Conservation (phyloP, 768 basidiomycete genomes). For the Lactarius hengduanensis region DNA sequence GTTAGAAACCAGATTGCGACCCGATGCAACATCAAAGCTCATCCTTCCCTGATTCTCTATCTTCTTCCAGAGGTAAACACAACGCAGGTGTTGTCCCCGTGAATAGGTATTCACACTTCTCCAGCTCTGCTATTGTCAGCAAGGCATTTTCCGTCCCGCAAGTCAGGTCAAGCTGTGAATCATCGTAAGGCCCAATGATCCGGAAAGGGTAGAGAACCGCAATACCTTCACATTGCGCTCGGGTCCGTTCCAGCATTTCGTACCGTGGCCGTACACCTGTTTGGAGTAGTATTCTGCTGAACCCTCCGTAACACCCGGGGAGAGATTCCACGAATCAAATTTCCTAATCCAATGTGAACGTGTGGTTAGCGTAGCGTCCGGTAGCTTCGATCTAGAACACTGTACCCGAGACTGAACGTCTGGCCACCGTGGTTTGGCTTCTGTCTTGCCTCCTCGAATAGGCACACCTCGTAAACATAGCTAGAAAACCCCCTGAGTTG, state of each 20-base stretch:
- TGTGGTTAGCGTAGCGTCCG: neutral
- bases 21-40: conserved; percentile 33
- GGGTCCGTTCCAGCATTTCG: conserved; percentile 97
- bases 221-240: conserved; percentile 77
- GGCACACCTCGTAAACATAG: conserved; percentile 92
- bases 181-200: conserved; percentile 14
- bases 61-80: conserved; percentile 56
- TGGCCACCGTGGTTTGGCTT: conserved; percentile 80
- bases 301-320: conserved; percentile 54
- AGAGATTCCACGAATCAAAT: conserved; percentile 80
- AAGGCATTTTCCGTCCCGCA: conserved; percentile 88
- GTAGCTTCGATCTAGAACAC: conserved; percentile 12
- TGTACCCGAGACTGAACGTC: conserved; percentile 80
- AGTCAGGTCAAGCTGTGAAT: conserved; percentile 63
- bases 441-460: conserved; percentile 86
- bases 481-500: conserved; percentile 40
- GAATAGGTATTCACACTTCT: conserved; percentile 95
- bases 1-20: neutral
- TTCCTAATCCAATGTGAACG: conserved; percentile 42
- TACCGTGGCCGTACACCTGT: conserved; percentile 80
- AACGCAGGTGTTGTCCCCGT: conserved; percentile 84
- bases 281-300: conserved; percentile 73
- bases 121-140: conserved; percentile 77
- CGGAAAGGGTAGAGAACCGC: neutral
- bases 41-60: conserved; percentile 37